Base-by-base conservation (phyloP, 2,329 filamentous ascomycete genomes). In the Ophiocordyceps polyrhachis-furcata region DNA sequence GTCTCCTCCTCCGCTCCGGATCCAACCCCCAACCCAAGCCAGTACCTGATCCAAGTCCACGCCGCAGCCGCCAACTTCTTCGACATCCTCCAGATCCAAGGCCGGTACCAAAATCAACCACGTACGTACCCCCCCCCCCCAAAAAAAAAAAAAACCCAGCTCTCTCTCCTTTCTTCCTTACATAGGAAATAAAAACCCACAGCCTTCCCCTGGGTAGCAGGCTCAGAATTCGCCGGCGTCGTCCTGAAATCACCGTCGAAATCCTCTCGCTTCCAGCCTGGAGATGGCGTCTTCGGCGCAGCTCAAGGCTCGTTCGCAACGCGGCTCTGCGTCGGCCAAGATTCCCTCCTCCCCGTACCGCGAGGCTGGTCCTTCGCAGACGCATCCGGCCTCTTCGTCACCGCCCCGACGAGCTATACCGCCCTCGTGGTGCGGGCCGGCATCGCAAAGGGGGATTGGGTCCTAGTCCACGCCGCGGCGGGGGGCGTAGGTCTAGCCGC, bases 51-150 rank as follows among this genome's bases (percentile, higher is more conserved):
- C 58, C 74, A 79, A 56, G 83, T 96, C 55, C 83, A 86, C 62
- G 85, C 89, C 42, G 74, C 83, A 0, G 89, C 86, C 19, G 84
- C 85, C 55, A 96, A 96, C 67, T 96, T 96, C 73, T 96, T 95
- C 68, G 89, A 96, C 61, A 82, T 94, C 47, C 76, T 96, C 45
- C 89, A 96, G 59, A 86, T 95, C 57, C 81, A 86, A 57, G 89
- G 89, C 46, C 93, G 93, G 74, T 96, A 96, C 65, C 89, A 96
- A 59, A 74, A 85, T 58, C 88, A 95, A 55, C 87, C 87, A 0
- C 77, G 71, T 74, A 61, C 28, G 66, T 49, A 19, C 20, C 6
- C 17, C 40, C 43, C 5, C 9, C 9, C n/a, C n/a, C n/a, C n/a
- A n/a, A n/a, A n/a, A n/a, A n/a, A n/a, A n/a, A n/a, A n/a, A n/a